Evolutionary conservation across 2,329 filamentous ascomycete genomes (phyloP).

Genomic region (Beauveria varroae): DNA sequence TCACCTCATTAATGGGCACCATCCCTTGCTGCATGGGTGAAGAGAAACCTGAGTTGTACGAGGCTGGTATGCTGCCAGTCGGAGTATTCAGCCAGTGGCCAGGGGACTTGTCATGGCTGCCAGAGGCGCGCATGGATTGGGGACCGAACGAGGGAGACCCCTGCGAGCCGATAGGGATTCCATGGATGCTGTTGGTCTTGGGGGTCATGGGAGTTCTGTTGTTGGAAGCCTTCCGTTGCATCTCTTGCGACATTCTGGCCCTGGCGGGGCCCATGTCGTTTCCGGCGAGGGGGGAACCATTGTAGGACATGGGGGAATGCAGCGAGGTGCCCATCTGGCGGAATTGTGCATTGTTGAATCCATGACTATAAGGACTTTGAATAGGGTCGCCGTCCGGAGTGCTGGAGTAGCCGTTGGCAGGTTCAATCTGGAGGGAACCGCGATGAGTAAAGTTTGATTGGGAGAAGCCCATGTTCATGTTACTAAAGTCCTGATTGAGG

Average conservation of each 20-base stretch:
- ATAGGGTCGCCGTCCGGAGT: conserved; percentile 89
- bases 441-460: conserved; percentile 52
- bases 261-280: conserved; percentile 45
- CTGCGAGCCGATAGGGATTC: conserved; percentile 57
- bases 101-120: conserved; percentile 70
- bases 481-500: conserved; percentile 49
- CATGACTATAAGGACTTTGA: conserved; percentile 78
- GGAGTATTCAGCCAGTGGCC: conserved; percentile 86
- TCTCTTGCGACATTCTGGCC: conserved; percentile 50
- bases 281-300: conserved; percentile 32
- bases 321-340: conserved; percentile 53
- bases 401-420: conserved; percentile 73
- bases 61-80: conserved; percentile 69
- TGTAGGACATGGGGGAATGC: conserved; percentile 33
- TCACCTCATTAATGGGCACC: conserved; percentile 78
- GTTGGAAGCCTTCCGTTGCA: conserved; percentile 68
- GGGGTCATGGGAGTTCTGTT: conserved; percentile 76
- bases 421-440: conserved; percentile 53
- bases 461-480: conserved; percentile 49
- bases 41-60: conserved; percentile 80
- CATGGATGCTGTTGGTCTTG: conserved; percentile 71
- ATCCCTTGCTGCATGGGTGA: conserved; percentile 67
- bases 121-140: conserved; percentile 67
- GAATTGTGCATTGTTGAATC: conserved; percentile 69
- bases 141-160: conserved; percentile 67